A percentile compares a stretch with the other conserved stretches of the same genome.
Evolutionary conservation across 495 filamentous ascomycete species (phyloP).

Genomic region (Daldinia bambusicola): DNA sequence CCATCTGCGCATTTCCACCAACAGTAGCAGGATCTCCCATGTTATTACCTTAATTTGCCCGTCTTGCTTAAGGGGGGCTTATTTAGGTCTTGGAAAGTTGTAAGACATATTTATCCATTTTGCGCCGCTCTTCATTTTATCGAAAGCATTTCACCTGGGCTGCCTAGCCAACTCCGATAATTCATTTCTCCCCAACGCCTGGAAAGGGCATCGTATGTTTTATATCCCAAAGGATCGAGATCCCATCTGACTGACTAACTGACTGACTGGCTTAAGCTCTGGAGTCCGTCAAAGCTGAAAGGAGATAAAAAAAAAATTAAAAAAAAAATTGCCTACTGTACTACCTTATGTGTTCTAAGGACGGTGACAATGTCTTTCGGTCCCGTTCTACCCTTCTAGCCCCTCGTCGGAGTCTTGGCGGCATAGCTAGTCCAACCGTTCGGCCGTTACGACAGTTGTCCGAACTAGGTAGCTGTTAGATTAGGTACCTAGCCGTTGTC

Average conservation of each 20-base stretch:
- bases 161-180: background rate
- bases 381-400: background rate
- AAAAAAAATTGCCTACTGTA: too few species aligned
- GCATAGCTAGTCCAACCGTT: background rate
- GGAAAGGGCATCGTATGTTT: background rate
- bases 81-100: background rate
- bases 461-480: background rate
- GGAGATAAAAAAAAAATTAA: too few species aligned
- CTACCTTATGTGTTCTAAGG: too few species aligned
- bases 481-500: background rate
- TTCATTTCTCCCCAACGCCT: background rate
- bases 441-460: background rate
- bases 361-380: background rate
- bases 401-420: conserved; percentile 6
- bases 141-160: background rate
- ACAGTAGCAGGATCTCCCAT: background rate
- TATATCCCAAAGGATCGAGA: background rate
- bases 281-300: conserved; percentile 1
- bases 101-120: conserved; percentile 8
- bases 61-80: background rate
- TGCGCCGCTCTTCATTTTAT: conserved; percentile 15
- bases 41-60: background rate
- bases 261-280: too few species aligned
- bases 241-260: background rate
- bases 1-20: background rate